Base-by-base conservation (phyloP, 2,329 filamentous ascomycete genomes). In the Didymosphaeria variabile region DNA sequence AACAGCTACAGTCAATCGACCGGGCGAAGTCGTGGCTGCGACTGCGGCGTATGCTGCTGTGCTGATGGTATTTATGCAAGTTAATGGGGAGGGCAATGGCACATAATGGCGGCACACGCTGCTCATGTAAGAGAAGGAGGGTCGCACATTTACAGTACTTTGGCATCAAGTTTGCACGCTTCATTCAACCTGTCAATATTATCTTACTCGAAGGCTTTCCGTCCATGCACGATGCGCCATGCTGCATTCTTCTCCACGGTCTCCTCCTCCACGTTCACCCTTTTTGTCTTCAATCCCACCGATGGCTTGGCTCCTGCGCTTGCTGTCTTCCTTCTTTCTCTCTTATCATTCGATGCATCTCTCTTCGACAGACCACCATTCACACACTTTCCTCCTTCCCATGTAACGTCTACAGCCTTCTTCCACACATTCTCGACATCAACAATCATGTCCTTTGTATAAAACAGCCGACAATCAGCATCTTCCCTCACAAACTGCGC, bases 391-490 rank as follows among this genome's bases (percentile, higher is more conserved):
- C 60, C 64, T n/a, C 57, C 62, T 21, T 52, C 29, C 67, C 67
- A 71, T 49, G 63, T 55, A 0, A 56, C 60, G 49, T 68, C 61
- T 0, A 53, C 59, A 2, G 58, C 62, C 32, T 72, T 72, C 36
- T 76, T 77, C 87, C 87, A 89, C 21, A 84, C 72, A 15, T 74
- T 78, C 2, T 77, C 77, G 53, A 85, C 79, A 10, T 76, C 73
- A 0, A 86, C 88, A 10, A 54, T 46, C 47, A 58, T 54, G 8
- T 45, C 47, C 29, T 54, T 58, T 1, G 57, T 53, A 60, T 84
- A 88, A 65, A 83, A 89, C 23, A 88, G 68, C 10, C 85, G 81
- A 67, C 87, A 89, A 66, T 89, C 84, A 0, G 88, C 85, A 2
- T 85, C 81, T 63, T 88, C 83, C 59, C 85, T 84, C 3, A 84